Evolutionary conservation across 1,139 yeast species (phyloP).

Genomic region (Saccharomycopsis phalli): DNA sequence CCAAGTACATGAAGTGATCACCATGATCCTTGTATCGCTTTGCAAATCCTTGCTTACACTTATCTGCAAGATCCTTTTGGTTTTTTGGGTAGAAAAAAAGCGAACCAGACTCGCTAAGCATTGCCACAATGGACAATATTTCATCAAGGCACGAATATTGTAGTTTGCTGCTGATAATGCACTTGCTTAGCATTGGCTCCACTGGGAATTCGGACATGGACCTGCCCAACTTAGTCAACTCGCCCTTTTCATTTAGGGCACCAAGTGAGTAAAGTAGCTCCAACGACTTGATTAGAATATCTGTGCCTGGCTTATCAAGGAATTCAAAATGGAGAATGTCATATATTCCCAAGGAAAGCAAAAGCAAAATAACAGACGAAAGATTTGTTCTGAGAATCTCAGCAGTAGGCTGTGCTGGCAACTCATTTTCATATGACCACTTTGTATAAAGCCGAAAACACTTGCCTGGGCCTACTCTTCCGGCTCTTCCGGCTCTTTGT

Average conservation of each 20-base stretch:
- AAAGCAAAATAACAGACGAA: conserved; percentile 61
- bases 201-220: conserved; percentile 91
- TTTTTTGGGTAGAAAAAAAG: conserved; percentile 71
- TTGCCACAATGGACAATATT: conserved; percentile 62
- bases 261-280: conserved; percentile 80
- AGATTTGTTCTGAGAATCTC: conserved; percentile 81
- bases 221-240: conserved; percentile 68
- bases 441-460: conserved; percentile 85
- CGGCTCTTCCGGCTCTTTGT: conserved; percentile 96
- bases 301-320: conserved; percentile 75
- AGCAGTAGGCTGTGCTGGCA: conserved; percentile 74
- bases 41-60: conserved; percentile 46
- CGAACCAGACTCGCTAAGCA: conserved; percentile 75
- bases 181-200: conserved; percentile 81
- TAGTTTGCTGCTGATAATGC: conserved; percentile 54
- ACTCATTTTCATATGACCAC: conserved; percentile 72
- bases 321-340: conserved; percentile 80
- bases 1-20: conserved; percentile 70
- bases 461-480: conserved; percentile 93
- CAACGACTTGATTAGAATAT: conserved; percentile 64
- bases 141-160: conserved; percentile 50
- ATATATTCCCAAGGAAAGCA: conserved; percentile 73
- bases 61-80: conserved; percentile 55
- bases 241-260: conserved; percentile 74
- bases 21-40: conserved; percentile 33